Evolutionary conservation across 129 eudicot genomes (phyloP).

Genomic region (Scalesia atractyloides): DNA sequence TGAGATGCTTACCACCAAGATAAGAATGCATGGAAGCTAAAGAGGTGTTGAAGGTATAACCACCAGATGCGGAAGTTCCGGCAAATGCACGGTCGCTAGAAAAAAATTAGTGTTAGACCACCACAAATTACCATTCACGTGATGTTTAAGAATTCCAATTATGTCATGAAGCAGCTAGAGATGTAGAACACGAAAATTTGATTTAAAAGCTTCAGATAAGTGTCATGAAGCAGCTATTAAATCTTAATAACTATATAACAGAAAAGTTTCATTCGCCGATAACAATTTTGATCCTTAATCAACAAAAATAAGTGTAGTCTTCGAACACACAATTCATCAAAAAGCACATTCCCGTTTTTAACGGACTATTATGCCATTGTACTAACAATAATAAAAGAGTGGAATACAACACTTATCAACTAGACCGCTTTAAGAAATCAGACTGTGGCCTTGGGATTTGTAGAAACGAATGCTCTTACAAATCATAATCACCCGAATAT

Average conservation of each 20-base stretch:
- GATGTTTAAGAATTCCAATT: neutral
- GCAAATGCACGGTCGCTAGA: constrained; percentile 49
- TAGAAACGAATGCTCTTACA: constrained; percentile 2
- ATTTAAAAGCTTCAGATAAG: neutral
- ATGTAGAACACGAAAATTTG: neutral
- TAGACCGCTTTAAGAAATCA: neutral
- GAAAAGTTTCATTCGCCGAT: neutral
- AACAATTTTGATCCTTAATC: constrained; percentile 7
- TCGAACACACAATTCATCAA: neutral
- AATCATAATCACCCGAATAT: neutral
- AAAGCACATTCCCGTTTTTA: neutral
- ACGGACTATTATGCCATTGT: neutral
- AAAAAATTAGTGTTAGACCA: neutral
- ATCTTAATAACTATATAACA: neutral
- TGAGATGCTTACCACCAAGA: constrained; percentile 75
- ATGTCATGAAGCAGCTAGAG: neutral
- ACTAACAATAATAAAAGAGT: neutral
- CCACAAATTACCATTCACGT: neutral
- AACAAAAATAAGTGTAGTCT: neutral
- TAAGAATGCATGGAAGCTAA: constrained; percentile 86
- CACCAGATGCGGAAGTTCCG: constrained; percentile 49
- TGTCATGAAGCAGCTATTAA: neutral
- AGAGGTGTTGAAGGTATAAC: constrained; percentile 60
- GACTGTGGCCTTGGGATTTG: constrained; percentile 1
- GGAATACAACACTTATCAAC: neutral